Evolutionary conservation across 768 basidiomycete species (phyloP), one percentile per base, ranked within the genome.

Genomic region (Boletus reticulatus): DNA sequence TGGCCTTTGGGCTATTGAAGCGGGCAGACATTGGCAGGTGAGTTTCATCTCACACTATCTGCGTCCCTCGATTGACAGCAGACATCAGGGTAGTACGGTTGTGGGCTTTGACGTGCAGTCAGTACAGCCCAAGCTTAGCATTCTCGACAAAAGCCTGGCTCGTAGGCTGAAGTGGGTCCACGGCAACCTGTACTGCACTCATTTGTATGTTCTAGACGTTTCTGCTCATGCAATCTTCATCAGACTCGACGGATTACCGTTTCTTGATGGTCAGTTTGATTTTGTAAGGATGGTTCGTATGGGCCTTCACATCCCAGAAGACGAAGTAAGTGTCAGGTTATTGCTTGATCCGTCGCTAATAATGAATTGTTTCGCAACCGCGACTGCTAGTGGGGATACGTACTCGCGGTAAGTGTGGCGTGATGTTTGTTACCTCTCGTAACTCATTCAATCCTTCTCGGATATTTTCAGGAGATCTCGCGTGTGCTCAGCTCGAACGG

Each of bases 1-100:
- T 43, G 89, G 89, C 2, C 77, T 78, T 48, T 92, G 89, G 89
- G 79, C 79, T 4, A 75, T 91, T 29, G 82, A 87, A 56, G 87
- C 87, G 6, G 87, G 84, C 3, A 82, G 77, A 60, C 71, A 74
- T 44, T 91, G 88, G 88, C 76, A 75, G 66, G 89, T 85, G 56
- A 42, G 80, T 69, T 37, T 36, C 13, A 44, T 53, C 29, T 44
- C 48, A 11, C 34, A 12, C 43, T 20, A 2, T 42, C 19, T 19
- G 3, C 32, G 19, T 43, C 12, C 27, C 32, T 44, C 20, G 9
- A 19, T 52, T 56, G 31, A 57, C 43, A 52, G 47, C 46, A 11
- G 13, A 37, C 49, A 53, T 24, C 63, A 86, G 87, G 68, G 75
- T 12, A 82, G 77, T 55, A 76, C 62, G 14, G 71, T 89, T 32